These are phyloP conservation scores for Leccinum longicurvipes DNA, from an alignment of 768 basidiomycete genomes.

Conservation along the genomic window DNA sequence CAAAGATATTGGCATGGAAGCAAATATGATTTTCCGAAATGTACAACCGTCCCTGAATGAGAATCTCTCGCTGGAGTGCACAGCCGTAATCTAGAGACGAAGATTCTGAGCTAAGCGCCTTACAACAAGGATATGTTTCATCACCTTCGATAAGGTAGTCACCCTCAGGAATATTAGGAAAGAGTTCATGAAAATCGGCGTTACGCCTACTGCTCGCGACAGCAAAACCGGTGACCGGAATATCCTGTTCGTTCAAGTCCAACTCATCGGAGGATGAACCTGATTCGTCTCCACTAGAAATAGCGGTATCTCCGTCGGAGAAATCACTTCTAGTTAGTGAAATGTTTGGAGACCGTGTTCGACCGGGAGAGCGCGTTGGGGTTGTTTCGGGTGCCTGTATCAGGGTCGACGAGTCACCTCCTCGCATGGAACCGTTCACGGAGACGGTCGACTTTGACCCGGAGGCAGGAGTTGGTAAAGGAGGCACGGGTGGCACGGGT, in stretches of 20 bases:
- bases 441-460: slow-evolving; percentile 18
- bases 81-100: slow-evolving; percentile 84
- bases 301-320: slow-evolving; percentile 27
- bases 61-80: slow-evolving; percentile 91
- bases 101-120: background rate
- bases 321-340: slow-evolving; percentile 22
- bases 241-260: slow-evolving; percentile 52
- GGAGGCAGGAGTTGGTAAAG: slow-evolving; percentile 11
- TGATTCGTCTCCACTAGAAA: slow-evolving; percentile 30
- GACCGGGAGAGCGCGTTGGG: slow-evolving; percentile 9
- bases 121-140: slow-evolving; percentile 21
- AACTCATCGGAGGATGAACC: slow-evolving; percentile 34
- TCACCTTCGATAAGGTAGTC: slow-evolving; percentile 97
- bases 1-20: slow-evolving; percentile 99
- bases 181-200: slow-evolving; percentile 93
- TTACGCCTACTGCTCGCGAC: slow-evolving; percentile 95
- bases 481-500: slow-evolving; percentile 28
- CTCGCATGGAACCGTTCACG: slow-evolving; percentile 14
- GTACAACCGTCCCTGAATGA: slow-evolving; percentile 93
- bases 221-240: slow-evolving; percentile 94
- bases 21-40: slow-evolving; percentile 99
- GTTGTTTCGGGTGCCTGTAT: background rate
- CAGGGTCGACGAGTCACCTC: background rate
- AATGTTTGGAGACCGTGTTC: slow-evolving; percentile 15
- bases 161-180: slow-evolving; percentile 84